Evolutionary conservation across 1,139 yeast genomes (phyloP).

Genomic region (Kurtzmaniella natalensis): DNA sequence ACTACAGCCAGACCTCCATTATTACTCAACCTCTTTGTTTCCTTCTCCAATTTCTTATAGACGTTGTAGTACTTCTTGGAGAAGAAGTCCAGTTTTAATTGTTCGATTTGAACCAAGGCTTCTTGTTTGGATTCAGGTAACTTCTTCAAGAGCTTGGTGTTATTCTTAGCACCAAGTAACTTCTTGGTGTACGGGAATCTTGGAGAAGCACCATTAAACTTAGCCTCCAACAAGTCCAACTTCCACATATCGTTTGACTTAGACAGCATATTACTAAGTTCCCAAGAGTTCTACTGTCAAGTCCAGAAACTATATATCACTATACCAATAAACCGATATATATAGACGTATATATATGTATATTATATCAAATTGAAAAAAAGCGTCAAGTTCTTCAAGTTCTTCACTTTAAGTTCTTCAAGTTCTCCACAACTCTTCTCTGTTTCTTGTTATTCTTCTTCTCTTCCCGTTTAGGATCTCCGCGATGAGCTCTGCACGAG

Average conservation of each 20-base stretch:
- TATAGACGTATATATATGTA: too few relatives aligned
- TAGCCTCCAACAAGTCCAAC: slow-evolving; percentile 48
- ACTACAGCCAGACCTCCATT: slow-evolving; percentile 16
- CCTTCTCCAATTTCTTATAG: slow-evolving; percentile 36
- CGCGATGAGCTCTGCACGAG: too few relatives aligned
- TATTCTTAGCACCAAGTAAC: slow-evolving; percentile 45
- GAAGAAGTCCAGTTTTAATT: slow-evolving; percentile 43
- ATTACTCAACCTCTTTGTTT: slow-evolving; percentile 25
- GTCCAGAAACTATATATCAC: too few relatives aligned
- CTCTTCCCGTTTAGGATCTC: too few relatives aligned
- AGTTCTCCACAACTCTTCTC: too few relatives aligned
- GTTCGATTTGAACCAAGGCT: slow-evolving; percentile 40
- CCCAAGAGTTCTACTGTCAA: too few relatives aligned
- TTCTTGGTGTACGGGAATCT: slow-evolving; percentile 52
- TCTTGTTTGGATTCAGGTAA: slow-evolving; percentile 36
- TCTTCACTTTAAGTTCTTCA: too few relatives aligned
- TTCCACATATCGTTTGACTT: slow-evolving; percentile 35
- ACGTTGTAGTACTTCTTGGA: slow-evolving; percentile 49
- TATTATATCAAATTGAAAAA: too few relatives aligned
- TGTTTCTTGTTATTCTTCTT: too few relatives aligned
- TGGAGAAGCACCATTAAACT: slow-evolving; percentile 41
- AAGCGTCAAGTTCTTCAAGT: too few relatives aligned
- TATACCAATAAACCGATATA: too few relatives aligned
- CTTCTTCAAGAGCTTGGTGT: slow-evolving; percentile 38
- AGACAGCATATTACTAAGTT: too few relatives aligned